Conservation (phyloP, 2,329 filamentous ascomycete genomes). For the Corniculantispora saksenae region DNA sequence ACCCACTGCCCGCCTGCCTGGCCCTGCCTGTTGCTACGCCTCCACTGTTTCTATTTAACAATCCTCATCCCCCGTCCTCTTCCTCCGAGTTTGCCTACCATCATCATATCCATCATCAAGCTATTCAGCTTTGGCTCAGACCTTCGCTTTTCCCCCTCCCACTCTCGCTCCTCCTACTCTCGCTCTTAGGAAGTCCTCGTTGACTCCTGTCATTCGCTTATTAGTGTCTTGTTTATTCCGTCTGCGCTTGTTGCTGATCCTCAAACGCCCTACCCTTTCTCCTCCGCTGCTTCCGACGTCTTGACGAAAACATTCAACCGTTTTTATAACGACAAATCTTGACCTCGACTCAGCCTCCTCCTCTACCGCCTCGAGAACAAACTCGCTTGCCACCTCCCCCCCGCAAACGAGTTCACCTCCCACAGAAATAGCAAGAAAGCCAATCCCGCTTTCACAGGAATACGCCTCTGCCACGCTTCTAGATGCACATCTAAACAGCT, state of each 20-base stretch:
- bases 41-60: constrained; percentile 19
- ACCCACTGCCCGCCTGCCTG: neutral
- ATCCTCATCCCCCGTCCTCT: constrained; percentile 20
- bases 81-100: constrained; percentile 24
- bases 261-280: constrained; percentile 20
- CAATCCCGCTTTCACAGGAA: neutral
- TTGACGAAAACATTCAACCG: neutral
- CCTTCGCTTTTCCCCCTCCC: constrained; percentile 51
- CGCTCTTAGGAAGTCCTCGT: constrained; percentile 67
- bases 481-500: constrained; percentile 15
- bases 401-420: neutral
- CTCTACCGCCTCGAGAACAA: neutral
- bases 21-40: neutral
- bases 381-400: neutral
- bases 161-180: constrained; percentile 33
- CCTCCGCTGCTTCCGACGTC: constrained; percentile 16
- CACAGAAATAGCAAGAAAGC: neutral
- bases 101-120: constrained; percentile 20
- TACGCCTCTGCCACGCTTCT: neutral
- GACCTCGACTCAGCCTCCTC: neutral
- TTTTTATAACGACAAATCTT: neutral
- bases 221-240: constrained; percentile 53
- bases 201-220: constrained; percentile 74
- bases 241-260: constrained; percentile 41
- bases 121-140: constrained; percentile 27